Conservation (phyloP, 2,329 filamentous ascomycete genomes). For the Trichoderma atroviride region DNA sequence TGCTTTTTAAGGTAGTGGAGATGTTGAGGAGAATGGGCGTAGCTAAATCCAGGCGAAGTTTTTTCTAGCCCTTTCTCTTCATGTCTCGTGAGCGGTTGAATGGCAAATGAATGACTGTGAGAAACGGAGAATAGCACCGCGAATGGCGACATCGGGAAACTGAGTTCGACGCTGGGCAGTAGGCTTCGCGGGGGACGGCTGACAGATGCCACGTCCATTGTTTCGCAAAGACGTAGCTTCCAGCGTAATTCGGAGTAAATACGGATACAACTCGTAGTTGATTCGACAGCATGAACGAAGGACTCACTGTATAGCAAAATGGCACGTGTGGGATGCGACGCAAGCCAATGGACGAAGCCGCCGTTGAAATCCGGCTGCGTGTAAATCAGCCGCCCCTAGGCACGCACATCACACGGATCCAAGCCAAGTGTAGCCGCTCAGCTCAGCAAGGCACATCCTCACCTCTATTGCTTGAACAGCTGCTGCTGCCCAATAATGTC, state of each 20-base stretch:
- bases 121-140: neutral
- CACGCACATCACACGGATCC: slow-evolving; percentile 2
- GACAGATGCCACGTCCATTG: neutral
- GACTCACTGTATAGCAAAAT: neutral
- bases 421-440: neutral
- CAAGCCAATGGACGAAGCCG: slow-evolving; percentile 4
- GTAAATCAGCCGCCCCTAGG: neutral
- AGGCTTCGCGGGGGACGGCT: neutral
- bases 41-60: slow-evolving; percentile 1
- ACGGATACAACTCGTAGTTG: neutral
- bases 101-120: neutral
- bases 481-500: slow-evolving; percentile 1
- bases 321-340: neutral
- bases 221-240: neutral
- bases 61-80: neutral
- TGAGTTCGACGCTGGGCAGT: neutral
- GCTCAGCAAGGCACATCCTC: neutral
- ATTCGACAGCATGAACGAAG: neutral
- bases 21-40: slow-evolving; percentile 2
- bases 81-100: slow-evolving; percentile 15
- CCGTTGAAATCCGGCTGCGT: neutral
- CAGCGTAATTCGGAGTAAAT: neutral
- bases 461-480: neutral
- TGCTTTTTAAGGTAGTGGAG: slow-evolving; percentile 24
- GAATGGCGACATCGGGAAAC: slow-evolving; percentile 20